Percentiles rank a stretch among this genome's conserved stretches.
Conservation (phyloP, 2,329 filamentous ascomycete genomes). For the Fusarium lyarnte region DNA sequence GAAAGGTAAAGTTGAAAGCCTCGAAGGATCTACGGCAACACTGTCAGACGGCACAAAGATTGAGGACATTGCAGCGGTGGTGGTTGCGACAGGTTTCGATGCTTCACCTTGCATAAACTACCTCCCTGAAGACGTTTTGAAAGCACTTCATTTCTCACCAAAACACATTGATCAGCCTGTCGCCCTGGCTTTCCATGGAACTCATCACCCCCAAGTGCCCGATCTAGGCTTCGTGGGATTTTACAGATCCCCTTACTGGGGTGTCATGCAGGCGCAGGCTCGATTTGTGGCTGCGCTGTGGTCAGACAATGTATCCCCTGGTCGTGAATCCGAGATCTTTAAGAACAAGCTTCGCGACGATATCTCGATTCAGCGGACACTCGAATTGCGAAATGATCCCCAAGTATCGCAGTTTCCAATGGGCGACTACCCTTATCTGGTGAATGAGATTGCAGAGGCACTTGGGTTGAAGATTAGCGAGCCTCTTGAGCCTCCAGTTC, state of each 20-base stretch:
- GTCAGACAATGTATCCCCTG: slow-evolving; percentile 47
- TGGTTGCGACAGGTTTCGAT: slow-evolving; percentile 81
- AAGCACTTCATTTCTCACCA: slow-evolving; percentile 66
- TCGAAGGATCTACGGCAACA: slow-evolving; percentile 50
- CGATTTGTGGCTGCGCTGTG: slow-evolving; percentile 72
- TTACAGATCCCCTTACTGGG: slow-evolving; percentile 87
- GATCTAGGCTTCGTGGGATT: slow-evolving; percentile 83
- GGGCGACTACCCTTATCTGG: slow-evolving; percentile 80
- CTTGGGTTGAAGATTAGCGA: slow-evolving; percentile 61
- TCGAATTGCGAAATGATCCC: slow-evolving; percentile 61
- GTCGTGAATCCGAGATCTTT: slow-evolving; percentile 44
- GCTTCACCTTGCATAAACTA: slow-evolving; percentile 71
- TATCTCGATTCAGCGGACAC: slow-evolving; percentile 56
- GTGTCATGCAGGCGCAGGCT: slow-evolving; percentile 87
- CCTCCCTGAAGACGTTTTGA: slow-evolving; percentile 65
- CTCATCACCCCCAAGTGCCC: slow-evolving; percentile 67
- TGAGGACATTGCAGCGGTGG: slow-evolving; percentile 69
- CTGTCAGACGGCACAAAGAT: slow-evolving; percentile 51
- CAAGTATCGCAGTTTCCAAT: slow-evolving; percentile 79
- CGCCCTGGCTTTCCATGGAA: slow-evolving; percentile 74
- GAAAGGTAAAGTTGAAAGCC: slow-evolving; percentile 55
- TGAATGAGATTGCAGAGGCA: slow-evolving; percentile 73
- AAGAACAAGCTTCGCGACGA: slow-evolving; percentile 55
- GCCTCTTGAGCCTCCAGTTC: slow-evolving; percentile 38
- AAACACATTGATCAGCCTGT: slow-evolving; percentile 66